phyloP scores from a whole-genome alignment of 2,329 filamentous ascomycete genomes.

The Thelonectria olida region DNA sequence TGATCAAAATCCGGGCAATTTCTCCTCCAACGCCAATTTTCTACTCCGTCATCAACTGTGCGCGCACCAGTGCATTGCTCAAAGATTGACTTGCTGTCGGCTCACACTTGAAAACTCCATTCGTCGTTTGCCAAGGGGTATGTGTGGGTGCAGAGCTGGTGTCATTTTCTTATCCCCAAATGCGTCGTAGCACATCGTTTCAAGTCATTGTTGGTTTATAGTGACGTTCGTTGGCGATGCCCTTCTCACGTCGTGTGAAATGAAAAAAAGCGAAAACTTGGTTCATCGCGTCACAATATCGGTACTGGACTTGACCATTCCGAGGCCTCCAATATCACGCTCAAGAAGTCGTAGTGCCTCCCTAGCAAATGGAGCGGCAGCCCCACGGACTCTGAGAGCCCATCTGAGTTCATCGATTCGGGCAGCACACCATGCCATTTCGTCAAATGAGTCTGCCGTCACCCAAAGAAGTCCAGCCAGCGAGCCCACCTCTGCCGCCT shows the following conservation, averaged over 20 bases:
- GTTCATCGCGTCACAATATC: constrained; percentile 22
- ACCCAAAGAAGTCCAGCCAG: constrained; percentile 54
- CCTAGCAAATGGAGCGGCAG: constrained; percentile 50
- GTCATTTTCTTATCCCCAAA: neutral
- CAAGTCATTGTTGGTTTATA: neutral
- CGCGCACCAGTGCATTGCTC: neutral
- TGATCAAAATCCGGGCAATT: neutral
- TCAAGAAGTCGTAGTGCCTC: constrained; percentile 52
- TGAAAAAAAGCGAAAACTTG: no score
- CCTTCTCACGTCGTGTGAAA: neutral
- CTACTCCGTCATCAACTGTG: constrained; percentile 7
- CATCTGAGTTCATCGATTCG: constrained; percentile 52
- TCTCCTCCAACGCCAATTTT: neutral
- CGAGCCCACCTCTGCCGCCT: constrained; percentile 53
- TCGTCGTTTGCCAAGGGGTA: neutral
- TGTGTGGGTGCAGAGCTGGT: no score
- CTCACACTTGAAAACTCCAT: neutral
- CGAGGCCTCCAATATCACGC: constrained; percentile 42
- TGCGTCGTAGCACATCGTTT: neutral
- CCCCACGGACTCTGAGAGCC: constrained; percentile 52
- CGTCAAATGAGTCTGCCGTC: constrained; percentile 47
- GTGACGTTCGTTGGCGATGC: neutral
- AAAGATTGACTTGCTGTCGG: neutral
- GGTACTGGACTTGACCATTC: constrained; percentile 35
- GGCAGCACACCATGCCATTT: constrained; percentile 51